These are phyloP conservation scores for Vitis amurensis DNA, from an alignment of 164 flowering plant genomes.

Conservation along the genomic window DNA sequence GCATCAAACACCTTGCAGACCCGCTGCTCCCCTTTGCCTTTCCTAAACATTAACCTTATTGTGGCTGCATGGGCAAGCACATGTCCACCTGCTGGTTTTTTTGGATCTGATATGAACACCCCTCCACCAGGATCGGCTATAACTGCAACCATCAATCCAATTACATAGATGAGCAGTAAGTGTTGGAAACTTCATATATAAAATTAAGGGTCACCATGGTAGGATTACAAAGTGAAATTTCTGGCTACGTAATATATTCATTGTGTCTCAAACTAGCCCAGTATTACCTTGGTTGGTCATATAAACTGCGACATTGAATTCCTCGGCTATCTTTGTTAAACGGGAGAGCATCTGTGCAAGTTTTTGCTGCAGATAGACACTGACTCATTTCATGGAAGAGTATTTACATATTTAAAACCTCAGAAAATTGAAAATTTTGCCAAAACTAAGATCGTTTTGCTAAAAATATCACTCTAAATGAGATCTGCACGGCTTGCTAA, in stretches of 20 bases:
- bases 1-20: conserved; percentile 98
- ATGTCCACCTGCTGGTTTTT: conserved; percentile 99
- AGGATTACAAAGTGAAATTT: not conserved
- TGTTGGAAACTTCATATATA: too few relatives aligned
- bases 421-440: too few relatives aligned
- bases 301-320: conserved; percentile 96
- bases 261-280: not conserved
- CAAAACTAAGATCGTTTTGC: not conserved
- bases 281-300: conserved; percentile 93
- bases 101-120: conserved; percentile 88
- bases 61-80: conserved; percentile 98
- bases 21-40: conserved; percentile 99
- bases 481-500: too few relatives aligned
- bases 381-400: conserved; percentile 12
- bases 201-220: not conserved
- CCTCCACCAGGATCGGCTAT: conserved; percentile 98
- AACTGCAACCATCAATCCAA: conserved; percentile 49
- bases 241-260: too few relatives aligned
- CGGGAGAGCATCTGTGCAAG: conserved; percentile 98
- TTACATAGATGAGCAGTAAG: not conserved
- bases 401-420: not conserved
- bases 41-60: conserved; percentile 90
- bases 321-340: conserved; percentile 85
- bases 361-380: conserved; percentile 75
- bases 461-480: too few relatives aligned